Base-by-base conservation (phyloP, 805 yeast genomes). In the Saturnispora zaruensis region DNA sequence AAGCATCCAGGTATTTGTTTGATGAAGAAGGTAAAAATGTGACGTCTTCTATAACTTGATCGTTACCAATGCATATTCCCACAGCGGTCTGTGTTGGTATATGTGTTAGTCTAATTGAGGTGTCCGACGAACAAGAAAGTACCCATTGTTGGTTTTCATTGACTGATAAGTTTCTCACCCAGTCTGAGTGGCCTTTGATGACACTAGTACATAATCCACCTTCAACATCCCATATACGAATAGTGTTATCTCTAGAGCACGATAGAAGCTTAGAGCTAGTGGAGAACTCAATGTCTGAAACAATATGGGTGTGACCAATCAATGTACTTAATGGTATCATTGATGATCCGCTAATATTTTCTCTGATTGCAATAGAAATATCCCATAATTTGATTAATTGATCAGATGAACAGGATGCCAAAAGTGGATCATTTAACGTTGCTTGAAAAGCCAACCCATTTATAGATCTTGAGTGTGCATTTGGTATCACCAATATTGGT, bases 291-390 rank as follows among this genome's bases (percentile, higher is more conserved):
- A 87, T 69, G 0, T 78, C 68, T 0, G 95, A 85, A 0, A 90
- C 80, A 1, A 93, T 78, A 62, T 90, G 96, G 53, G 88, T 95
- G 66, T 90, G 98, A 11, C 96, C 96, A 0, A 81, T 67, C 21
- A 90, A 66, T 0, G 88, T 79, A 34, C 87, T 72, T 1, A 78
- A 61, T 42, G 82, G 62, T 21, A 20, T 53, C 43, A n/a, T 26
- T 9, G 18, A 37, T 26, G 46, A 44, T 8, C 46, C 46, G 9
- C 5, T 41, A 6, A 41, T 41, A 25, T 41, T 41, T 9, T 41
- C 16, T 25, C 33, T 26, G 11, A 41, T n/a, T 21, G 53, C 48
- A 6, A 53, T 55, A 8, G 52, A 26, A 14, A 78, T 72, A 58
- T 81, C 84, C 93, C 95, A 89, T 3, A 88, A 66, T 60, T 85